Evolutionary conservation across 148 eudicot species (phyloP).

Genomic region (Nepenthes mirabilis): DNA sequence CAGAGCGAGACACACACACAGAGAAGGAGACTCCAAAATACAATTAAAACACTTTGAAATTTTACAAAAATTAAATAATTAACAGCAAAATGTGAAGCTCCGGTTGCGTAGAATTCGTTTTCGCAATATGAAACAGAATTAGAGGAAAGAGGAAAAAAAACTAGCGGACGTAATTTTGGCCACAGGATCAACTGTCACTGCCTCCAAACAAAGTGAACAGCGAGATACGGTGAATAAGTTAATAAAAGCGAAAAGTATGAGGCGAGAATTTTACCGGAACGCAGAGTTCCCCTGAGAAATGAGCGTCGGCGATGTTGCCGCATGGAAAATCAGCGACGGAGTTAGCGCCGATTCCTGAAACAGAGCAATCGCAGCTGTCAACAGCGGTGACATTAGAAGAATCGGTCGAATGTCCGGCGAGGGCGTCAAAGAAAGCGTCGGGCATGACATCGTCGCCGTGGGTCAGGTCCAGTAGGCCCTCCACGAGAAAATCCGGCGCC

Average conservation of each 20-base stretch:
- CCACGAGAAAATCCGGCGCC: constrained; percentile 39
- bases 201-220: background rate
- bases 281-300: constrained; percentile 67
- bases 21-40: too few relatives aligned
- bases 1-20: too few relatives aligned
- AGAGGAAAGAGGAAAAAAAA: too few relatives aligned
- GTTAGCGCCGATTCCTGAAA: constrained; percentile 34
- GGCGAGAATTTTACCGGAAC: constrained; percentile 50
- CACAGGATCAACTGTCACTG: background rate
- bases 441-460: constrained; percentile 53
- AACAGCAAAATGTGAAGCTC: too few relatives aligned
- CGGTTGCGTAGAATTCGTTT: too few relatives aligned
- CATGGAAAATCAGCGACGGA: constrained; percentile 9
- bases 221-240: constrained; percentile 1
- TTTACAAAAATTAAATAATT: too few relatives aligned
- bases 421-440: constrained; percentile 45
- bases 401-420: constrained; percentile 35
- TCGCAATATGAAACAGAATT: too few relatives aligned
- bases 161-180: background rate
- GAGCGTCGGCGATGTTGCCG: constrained; percentile 45
- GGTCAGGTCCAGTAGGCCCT: constrained; percentile 64
- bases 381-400: constrained; percentile 46
- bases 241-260: too few relatives aligned
- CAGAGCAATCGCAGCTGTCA: constrained; percentile 71
- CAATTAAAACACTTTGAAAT: too few relatives aligned